phyloP scores from a whole-genome alignment of 495 filamentous ascomycete genomes.

The Xylaria nigripes region DNA sequence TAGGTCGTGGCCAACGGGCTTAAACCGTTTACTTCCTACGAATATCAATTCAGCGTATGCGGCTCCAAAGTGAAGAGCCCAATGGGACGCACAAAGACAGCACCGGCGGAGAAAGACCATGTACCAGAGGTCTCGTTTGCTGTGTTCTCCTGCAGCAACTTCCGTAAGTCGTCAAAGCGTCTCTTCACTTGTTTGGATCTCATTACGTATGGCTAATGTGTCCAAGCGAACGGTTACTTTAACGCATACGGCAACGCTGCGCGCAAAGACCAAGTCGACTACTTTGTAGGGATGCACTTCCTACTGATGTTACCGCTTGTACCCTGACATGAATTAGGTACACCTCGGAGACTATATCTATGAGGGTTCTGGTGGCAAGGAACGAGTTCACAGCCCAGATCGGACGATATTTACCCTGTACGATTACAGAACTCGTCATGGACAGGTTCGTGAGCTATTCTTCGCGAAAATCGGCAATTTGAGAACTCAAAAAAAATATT shows the following conservation, averaged over 20 bases:
- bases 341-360: constrained; percentile 66
- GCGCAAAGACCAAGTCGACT: constrained; percentile 60
- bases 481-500: background rate
- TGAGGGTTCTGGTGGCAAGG: constrained; percentile 36
- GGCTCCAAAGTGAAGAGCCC: constrained; percentile 37
- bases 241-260: constrained; percentile 59
- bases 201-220: background rate
- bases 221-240: constrained; percentile 43
- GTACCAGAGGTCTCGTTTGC: constrained; percentile 41
- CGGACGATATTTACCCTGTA: constrained; percentile 34
- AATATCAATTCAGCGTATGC: constrained; percentile 50
- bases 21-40: constrained; percentile 53
- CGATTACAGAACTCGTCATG: constrained; percentile 49
- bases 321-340: constrained; percentile 19
- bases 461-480: background rate
- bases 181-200: background rate
- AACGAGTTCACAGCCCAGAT: constrained; percentile 19
- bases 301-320: background rate
- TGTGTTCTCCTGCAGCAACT: constrained; percentile 52
- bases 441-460: constrained; percentile 15
- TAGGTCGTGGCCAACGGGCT: constrained; percentile 53
- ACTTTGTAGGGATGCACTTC: constrained; percentile 30
- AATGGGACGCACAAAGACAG: constrained; percentile 48
- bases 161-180: constrained; percentile 30
- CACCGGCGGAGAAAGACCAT: constrained; percentile 34